A percentile compares a stretch with the other conserved stretches of the same genome.
phyloP scores from a whole-genome alignment of 805 yeast genomes.

The Isabelozyma heimii region DNA sequence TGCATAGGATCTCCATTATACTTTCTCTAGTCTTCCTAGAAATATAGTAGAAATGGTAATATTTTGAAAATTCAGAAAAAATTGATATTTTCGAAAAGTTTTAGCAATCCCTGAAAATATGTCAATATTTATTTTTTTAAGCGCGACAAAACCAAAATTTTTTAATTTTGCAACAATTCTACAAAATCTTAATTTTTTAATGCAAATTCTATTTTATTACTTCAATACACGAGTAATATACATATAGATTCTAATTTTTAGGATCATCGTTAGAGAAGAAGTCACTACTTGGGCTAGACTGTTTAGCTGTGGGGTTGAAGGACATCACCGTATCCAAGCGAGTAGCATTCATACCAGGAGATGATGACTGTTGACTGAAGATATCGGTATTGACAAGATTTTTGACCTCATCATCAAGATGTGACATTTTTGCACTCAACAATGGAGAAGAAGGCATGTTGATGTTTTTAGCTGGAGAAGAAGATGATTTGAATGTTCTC shows the following conservation, averaged over 20 bases:
- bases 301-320: neutral
- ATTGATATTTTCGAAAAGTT: too few species aligned
- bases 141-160: neutral
- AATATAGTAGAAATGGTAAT: too few species aligned
- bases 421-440: slow-evolving; percentile 39
- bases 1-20: too few species aligned
- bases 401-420: slow-evolving; percentile 21
- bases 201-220: neutral
- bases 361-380: neutral
- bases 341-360: neutral
- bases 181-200: neutral
- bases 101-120: too few species aligned
- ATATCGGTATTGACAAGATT: slow-evolving; percentile 8
- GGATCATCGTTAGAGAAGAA: neutral
- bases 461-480: slow-evolving; percentile 19
- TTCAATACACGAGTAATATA: neutral
- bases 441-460: slow-evolving; percentile 44
- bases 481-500: slow-evolving; percentile 28
- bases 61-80: too few species aligned
- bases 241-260: too few species aligned
- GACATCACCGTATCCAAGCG: slow-evolving; percentile 2
- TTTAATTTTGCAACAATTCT: neutral
- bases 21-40: too few species aligned
- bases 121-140: too few species aligned
- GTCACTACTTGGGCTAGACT: slow-evolving; percentile 1